phyloP scores from a whole-genome alignment of 2,329 filamentous ascomycete species.

The Monosporascus sp. region DNA sequence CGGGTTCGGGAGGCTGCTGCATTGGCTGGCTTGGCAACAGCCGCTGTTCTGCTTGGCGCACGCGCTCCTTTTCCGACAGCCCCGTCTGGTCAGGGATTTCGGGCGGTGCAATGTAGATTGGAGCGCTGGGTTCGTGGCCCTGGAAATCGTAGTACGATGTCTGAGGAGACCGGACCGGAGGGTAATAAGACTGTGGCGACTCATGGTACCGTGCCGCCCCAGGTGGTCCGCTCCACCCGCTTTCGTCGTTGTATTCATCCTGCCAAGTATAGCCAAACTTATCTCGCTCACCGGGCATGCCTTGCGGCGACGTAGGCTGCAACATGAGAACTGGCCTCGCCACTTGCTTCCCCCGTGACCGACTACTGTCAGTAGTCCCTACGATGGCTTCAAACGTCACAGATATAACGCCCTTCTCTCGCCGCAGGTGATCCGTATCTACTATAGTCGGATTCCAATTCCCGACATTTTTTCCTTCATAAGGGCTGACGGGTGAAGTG shows the following conservation, averaged over 20 bases:
- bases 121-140: slow-evolving; percentile 29
- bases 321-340: slow-evolving; percentile 15
- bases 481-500: slow-evolving; percentile 23
- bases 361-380: slow-evolving; percentile 70
- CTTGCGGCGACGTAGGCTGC: slow-evolving; percentile 15
- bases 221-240: slow-evolving; percentile 18
- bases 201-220: slow-evolving; percentile 11
- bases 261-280: slow-evolving; percentile 25
- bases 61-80: slow-evolving; percentile 75
- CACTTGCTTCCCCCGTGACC: slow-evolving; percentile 22
- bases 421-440: slow-evolving; percentile 78
- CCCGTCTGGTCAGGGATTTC: slow-evolving; percentile 53
- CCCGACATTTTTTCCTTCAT: slow-evolving; percentile 40
- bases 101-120: slow-evolving; percentile 56
- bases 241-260: slow-evolving; percentile 23
- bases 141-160: slow-evolving; percentile 30
- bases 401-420: slow-evolving; percentile 88
- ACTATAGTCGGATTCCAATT: slow-evolving; percentile 66
- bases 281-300: slow-evolving; percentile 11
- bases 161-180: slow-evolving; percentile 19
- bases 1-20: slow-evolving; percentile 21
- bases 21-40: slow-evolving; percentile 78
- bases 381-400: slow-evolving; percentile 83
- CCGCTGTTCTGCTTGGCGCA: slow-evolving; percentile 71
- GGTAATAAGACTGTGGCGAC: slow-evolving; percentile 20